Evolutionary conservation across 75 land plant species (phyloP).

Genomic region (Pinus taeda): DNA sequence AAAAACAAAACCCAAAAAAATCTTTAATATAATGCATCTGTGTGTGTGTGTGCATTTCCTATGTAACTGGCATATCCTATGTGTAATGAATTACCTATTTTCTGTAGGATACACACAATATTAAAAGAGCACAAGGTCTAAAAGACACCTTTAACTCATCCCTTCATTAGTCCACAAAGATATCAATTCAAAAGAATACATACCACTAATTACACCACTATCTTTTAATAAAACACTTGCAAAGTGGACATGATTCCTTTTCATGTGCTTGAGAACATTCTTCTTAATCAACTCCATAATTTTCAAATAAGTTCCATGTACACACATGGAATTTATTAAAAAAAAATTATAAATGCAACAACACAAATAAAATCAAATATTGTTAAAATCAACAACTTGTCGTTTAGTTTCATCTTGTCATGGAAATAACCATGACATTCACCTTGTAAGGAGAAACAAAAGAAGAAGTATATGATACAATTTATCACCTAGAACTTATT

Average conservation of each 20-base stretch:
- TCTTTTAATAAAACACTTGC: constrained; percentile 87
- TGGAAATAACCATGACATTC: neutral
- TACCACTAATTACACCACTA: constrained; percentile 95
- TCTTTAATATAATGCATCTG: no score
- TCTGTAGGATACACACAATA: no score
- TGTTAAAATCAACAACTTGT: no score
- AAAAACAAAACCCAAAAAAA: no score
- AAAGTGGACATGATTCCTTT: constrained; percentile 87
- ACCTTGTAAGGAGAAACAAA: neutral
- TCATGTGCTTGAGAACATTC: constrained; percentile 80
- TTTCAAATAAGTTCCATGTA: constrained; percentile 85
- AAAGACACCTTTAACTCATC: no score
- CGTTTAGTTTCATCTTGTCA: no score
- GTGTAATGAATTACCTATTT: no score
- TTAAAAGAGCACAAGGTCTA: no score
- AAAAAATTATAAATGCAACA: neutral
- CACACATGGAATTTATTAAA: constrained; percentile 58
- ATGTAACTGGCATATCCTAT: no score
- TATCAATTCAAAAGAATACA: neutral
- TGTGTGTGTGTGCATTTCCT: no score
- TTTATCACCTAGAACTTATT: constrained; percentile 61
- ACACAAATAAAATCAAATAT: no score
- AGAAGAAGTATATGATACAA: neutral
- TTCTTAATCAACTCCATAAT: constrained; percentile 69
- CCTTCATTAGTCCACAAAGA: no score